These are phyloP conservation scores for Penicillium herquei DNA, from an alignment of 495 filamentous ascomycete genomes.

Conservation along the genomic window DNA sequence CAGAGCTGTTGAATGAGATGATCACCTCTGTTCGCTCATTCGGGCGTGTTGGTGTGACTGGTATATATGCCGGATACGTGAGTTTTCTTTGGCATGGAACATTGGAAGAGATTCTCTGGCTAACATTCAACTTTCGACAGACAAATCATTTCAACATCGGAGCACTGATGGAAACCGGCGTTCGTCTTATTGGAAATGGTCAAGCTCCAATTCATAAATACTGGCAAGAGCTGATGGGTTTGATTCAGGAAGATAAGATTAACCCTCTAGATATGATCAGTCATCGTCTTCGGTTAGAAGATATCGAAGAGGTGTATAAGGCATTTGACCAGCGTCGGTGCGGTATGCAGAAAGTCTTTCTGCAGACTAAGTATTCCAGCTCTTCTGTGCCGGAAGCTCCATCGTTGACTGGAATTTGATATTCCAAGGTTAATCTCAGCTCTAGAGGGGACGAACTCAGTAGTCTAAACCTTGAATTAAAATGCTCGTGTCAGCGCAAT, in stretches of 20 bases:
- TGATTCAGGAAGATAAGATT: slow-evolving; percentile 68
- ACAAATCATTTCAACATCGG: slow-evolving; percentile 84
- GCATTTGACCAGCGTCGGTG: slow-evolving; percentile 67
- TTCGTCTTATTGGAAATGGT: slow-evolving; percentile 73
- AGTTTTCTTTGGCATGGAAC: slow-evolving; percentile 26
- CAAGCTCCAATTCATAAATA: slow-evolving; percentile 79
- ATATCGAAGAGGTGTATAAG: slow-evolving; percentile 53
- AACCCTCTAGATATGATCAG: slow-evolving; percentile 78
- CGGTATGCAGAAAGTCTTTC: slow-evolving; percentile 69
- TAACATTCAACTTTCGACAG: slow-evolving; percentile 28
- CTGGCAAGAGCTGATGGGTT: slow-evolving; percentile 43
- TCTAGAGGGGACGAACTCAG: too few species aligned
- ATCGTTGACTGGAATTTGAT: neutral
- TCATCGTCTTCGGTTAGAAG: slow-evolving; percentile 73
- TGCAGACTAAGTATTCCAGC: slow-evolving; percentile 64
- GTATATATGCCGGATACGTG: slow-evolving; percentile 80
- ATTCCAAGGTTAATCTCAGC: too few species aligned
- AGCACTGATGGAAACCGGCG: slow-evolving; percentile 77
- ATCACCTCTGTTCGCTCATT: slow-evolving; percentile 73
- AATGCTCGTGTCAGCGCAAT: too few species aligned
- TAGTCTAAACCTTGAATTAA: too few species aligned
- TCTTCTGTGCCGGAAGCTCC: slow-evolving; percentile 53
- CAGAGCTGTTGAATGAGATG: slow-evolving; percentile 87
- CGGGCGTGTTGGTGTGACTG: slow-evolving; percentile 74
- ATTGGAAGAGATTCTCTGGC: too few species aligned